Evolutionary conservation across 2,329 filamentous ascomycete genomes (phyloP).

Genomic region (Colletotrichum higginsianum): DNA sequence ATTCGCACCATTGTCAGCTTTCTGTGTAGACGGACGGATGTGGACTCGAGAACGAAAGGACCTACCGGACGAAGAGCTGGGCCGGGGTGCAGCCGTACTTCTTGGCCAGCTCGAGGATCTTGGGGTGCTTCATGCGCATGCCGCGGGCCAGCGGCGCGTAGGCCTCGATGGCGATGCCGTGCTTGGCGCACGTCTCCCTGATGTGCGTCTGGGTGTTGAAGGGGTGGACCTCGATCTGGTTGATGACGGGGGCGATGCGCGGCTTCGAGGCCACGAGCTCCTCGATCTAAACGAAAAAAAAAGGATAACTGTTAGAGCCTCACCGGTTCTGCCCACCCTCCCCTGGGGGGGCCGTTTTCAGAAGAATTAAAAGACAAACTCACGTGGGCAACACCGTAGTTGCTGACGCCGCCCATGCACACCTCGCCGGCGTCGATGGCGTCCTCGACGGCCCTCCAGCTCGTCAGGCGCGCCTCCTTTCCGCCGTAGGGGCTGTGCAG

Average conservation of each 20-base stretch:
- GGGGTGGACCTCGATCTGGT: slow-evolving; percentile 87
- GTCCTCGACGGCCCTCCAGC: slow-evolving; percentile 84
- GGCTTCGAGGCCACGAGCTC: slow-evolving; percentile 77
- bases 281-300: slow-evolving; percentile 65
- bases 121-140: slow-evolving; percentile 77
- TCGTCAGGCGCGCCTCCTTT: slow-evolving; percentile 75
- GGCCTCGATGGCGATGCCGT: slow-evolving; percentile 81
- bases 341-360: neutral
- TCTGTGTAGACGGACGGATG: too few species aligned
- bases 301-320: neutral
- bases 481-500: slow-evolving; percentile 86
- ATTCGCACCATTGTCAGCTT: neutral
- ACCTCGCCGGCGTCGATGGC: slow-evolving; percentile 81
- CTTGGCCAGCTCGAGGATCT: slow-evolving; percentile 72
- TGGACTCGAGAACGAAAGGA: too few species aligned
- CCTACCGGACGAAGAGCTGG: slow-evolving; percentile 77
- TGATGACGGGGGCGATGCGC: slow-evolving; percentile 76
- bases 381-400: slow-evolving; percentile 82
- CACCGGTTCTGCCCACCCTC: rapidly evolving
- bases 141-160: slow-evolving; percentile 84
- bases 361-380: slow-evolving; percentile 49
- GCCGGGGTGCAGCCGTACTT: slow-evolving; percentile 80
- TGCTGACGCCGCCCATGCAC: slow-evolving; percentile 81
- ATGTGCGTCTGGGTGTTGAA: slow-evolving; percentile 84
- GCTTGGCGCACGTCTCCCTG: slow-evolving; percentile 73